phyloP scores from a whole-genome alignment of 257 asterid species.

The Verbascum thapsus region DNA sequence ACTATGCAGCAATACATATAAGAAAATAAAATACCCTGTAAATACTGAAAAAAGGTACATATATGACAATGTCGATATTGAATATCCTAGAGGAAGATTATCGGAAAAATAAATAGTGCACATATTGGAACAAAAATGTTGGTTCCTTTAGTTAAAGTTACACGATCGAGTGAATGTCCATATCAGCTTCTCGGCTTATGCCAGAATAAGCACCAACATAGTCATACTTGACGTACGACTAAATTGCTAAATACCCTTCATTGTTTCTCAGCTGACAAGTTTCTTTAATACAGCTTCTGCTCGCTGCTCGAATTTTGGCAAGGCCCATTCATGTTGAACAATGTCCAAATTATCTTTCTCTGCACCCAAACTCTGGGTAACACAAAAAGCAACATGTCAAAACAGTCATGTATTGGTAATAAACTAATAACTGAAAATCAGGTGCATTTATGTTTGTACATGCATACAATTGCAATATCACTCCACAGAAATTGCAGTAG shows the following conservation, averaged over 20 bases:
- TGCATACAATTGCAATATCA: neutral
- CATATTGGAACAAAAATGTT: conserved; percentile 10
- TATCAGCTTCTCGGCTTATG: conserved; percentile 8
- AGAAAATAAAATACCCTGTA: neutral
- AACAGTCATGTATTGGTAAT: neutral
- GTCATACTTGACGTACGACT: too few relatives aligned
- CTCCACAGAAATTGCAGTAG: conserved; percentile 1
- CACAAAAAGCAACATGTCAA: conserved; percentile 18
- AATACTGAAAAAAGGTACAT: neutral
- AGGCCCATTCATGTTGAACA: conserved; percentile 87
- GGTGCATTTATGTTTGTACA: conserved; percentile 2
- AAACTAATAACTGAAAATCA: conserved; percentile 6
- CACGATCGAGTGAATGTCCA: neutral
- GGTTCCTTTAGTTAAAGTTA: conserved; percentile 25
- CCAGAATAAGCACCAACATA: conserved; percentile 19
- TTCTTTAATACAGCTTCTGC: conserved; percentile 82
- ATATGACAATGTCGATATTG: neutral
- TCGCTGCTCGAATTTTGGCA: conserved; percentile 87
- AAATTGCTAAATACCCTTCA: neutral
- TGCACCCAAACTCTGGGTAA: conserved; percentile 78
- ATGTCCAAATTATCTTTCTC: conserved; percentile 84
- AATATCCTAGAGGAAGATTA: conserved; percentile 8
- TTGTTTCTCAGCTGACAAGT: conserved; percentile 47
- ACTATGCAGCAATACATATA: neutral
- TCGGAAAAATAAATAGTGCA: conserved; percentile 5